Evolutionary conservation across 768 basidiomycete genomes (phyloP).

Genomic region (Psilocybe cubensis): DNA sequence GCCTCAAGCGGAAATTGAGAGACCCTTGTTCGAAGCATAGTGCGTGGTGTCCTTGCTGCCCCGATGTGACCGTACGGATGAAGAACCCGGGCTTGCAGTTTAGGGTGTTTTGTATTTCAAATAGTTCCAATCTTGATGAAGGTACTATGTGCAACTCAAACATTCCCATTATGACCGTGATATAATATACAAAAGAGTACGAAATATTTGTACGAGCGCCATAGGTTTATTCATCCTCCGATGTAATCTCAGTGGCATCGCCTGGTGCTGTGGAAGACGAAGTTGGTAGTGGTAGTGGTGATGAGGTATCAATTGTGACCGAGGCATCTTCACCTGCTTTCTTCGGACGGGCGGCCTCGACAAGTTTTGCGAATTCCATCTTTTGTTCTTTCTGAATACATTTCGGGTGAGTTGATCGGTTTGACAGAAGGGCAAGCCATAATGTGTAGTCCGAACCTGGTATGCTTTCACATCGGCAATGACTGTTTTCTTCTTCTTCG

Average conservation of each 20-base stretch:
- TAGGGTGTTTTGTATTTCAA: not conserved
- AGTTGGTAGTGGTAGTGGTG: constrained; percentile 4
- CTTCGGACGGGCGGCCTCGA: constrained; percentile 38
- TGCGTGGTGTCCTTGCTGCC: not conserved
- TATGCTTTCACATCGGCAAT: constrained; percentile 34
- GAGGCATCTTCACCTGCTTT: no score
- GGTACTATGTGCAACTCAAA: no score
- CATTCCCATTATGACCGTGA: not conserved
- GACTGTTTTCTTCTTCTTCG: constrained; percentile 42
- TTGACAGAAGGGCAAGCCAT: not conserved
- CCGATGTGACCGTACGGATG: not conserved
- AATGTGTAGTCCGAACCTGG: constrained; percentile 20
- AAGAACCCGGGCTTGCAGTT: not conserved
- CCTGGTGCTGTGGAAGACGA: constrained; percentile 20
- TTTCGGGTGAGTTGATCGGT: not conserved
- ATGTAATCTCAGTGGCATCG: constrained; percentile 37
- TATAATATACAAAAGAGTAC: not conserved
- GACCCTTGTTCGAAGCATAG: not conserved
- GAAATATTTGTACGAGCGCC: not conserved
- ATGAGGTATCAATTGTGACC: not conserved
- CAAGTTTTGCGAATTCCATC: constrained; percentile 40
- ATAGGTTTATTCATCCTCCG: constrained; percentile 31
- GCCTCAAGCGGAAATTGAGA: not conserved
- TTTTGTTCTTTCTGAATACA: constrained; percentile 39
- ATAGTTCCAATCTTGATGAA: not conserved